Base-by-base conservation (phyloP, 371 early-diverging fungal genomes). In the Mortierella sp. region DNA sequence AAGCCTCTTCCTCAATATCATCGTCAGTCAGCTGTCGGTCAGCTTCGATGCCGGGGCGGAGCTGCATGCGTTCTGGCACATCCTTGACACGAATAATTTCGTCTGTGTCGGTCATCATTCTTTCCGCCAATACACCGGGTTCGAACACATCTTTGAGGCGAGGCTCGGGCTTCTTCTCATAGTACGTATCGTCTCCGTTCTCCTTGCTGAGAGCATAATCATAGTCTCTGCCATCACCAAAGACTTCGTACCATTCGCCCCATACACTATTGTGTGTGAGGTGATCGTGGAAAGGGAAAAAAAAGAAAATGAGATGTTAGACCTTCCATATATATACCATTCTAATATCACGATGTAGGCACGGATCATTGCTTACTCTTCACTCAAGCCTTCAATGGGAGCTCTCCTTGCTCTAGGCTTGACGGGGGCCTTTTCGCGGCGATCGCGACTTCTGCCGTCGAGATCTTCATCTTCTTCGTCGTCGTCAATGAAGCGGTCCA, bases 61-160 rank as follows among this genome's bases (percentile, higher is more conserved):
- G 49, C 89, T 97, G 98, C 81, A 97, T 87, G 55, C 99, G 92
- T 70, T 99, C 99, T 8, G 99, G 99, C 1, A 97, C 86, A 76
- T 99, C 98, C 39, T 89, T 88, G 5, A 90, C 74, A 43, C 97
- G 92, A 72, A 99, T 97, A 8, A 88, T 89, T 66, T 97, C 97
- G 83, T 99, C 99, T 68, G 87, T 86, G 55, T 95, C 95, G 1
- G 98, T 98, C 90, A 98, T 89, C 93, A 97, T 92, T 68, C 94
- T 90, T 57, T 90, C 95, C 26, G 90, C 92, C 51, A 98, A 88
- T 78, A 96, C 98, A 28, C 93, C 91, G 0, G 98, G 98, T 83
- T 98, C 98, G 73, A 96, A 98, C 16, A 97, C 90, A 72, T 96
- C 91, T 22, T 88, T 91, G 60, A 94, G 81, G 61, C 90, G 90